Percentiles rank a stretch among this genome's conserved stretches.
Evolutionary conservation across 192 early-diverging fungal species (phyloP).

Genomic region (Backusella morwellensis): DNA sequence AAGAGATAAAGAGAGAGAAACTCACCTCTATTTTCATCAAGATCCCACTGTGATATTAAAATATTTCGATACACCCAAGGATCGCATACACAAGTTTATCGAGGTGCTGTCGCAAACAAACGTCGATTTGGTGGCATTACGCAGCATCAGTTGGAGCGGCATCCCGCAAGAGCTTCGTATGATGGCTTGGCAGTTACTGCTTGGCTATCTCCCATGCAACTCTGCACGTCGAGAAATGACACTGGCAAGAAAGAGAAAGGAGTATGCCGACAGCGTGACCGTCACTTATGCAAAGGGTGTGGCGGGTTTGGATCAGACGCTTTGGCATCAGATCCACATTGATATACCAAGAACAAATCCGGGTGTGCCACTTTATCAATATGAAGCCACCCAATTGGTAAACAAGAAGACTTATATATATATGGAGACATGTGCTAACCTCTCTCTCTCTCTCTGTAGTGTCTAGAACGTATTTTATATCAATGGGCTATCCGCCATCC

Average conservation of each 20-base stretch:
- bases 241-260: constrained; percentile 84
- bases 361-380: constrained; percentile 82
- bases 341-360: constrained; percentile 93
- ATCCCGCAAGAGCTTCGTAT: constrained; percentile 84
- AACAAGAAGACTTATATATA: neutral
- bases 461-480: constrained; percentile 90
- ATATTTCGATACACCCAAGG: constrained; percentile 5
- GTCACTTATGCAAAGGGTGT: constrained; percentile 83
- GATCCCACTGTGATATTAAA: constrained; percentile 1
- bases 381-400: constrained; percentile 77
- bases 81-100: constrained; percentile 47
- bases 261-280: constrained; percentile 84
- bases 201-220: constrained; percentile 92
- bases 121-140: constrained; percentile 72
- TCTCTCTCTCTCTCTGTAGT: constrained; percentile 17
- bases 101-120: constrained; percentile 52
- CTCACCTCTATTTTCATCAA: too few relatives aligned
- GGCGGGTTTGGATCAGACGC: constrained; percentile 73
- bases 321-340: constrained; percentile 97
- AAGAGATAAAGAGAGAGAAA: too few relatives aligned
- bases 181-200: constrained; percentile 91
- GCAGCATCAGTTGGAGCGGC: constrained; percentile 90
- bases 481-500: constrained; percentile 98
- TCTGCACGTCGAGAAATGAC: constrained; percentile 81
- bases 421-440: too few relatives aligned